Evolutionary conservation across 1,284 basidiomycete genomes (phyloP), one percentile per base, ranked within the genome.

Genomic region (Rhodotorula sp.): DNA sequence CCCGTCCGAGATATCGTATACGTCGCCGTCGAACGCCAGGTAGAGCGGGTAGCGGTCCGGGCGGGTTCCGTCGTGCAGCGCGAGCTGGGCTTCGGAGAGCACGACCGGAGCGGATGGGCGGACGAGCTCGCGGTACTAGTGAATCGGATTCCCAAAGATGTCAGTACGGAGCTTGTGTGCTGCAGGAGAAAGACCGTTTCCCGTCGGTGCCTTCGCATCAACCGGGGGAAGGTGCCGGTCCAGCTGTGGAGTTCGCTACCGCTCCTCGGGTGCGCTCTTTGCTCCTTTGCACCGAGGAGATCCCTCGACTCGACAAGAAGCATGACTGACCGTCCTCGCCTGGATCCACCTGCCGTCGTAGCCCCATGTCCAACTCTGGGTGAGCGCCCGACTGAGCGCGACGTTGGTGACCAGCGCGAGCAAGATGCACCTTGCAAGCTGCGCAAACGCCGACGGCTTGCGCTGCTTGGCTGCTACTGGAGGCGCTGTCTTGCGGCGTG

Each of bases 1-100:
- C 76, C 87, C 87, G 56, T 83, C 82, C 48, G 88, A 87, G 55
- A 99, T 95, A 79, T 99, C 95, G 82, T 89, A 98, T 4, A 99
- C 93, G 66, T 91, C 88, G 26, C 93, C 91, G 57, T 73, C 72
- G 46, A 73, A 64, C 72, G 91, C 93, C 66, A 97, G 82, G 82
- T 94, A 97, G 62, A 95, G 82, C 26, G 93, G 92, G 77, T 84
- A 87, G 20, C n/a, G 14, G 49, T 82, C 83, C n/a, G 84, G 81
- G 68, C 87, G 84, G 42, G 81, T 81, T 53, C 95, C 95, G 80
- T 95, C 90, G 80, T 87, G 94, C 71, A 85, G 82, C 33, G 86
- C 82, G 48, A 99, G 84, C 71, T 86, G 80, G 1, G 82, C 78
- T 78, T 91, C 89, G 54, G 90, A 90, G 80, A 93, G 24, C 37